Evolutionary conservation across 2,329 filamentous ascomycete species (phyloP), one percentile per base, ranked within the genome.

Genomic region (Penicillium italicum): DNA sequence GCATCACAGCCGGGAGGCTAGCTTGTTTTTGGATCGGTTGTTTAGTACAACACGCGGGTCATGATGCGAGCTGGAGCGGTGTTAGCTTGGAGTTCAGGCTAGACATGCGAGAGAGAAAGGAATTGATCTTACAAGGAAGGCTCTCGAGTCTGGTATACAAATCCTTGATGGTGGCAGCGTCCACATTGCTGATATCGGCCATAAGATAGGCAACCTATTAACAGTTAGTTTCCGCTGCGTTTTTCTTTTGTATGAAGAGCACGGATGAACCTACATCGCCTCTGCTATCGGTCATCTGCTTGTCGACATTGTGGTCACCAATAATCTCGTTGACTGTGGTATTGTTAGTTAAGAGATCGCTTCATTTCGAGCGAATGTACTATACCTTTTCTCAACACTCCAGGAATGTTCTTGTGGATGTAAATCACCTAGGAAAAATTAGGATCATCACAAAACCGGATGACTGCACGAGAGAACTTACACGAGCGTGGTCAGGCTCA

Each of bases 251-350:
- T 18, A n/a, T 22, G 5, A 16, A 4, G 5, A 22, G 24, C 4
- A 16, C 16, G 30, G 26, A 20, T 31, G 30, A 24, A 69, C 82
- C 62, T 76, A 90, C 87, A 72, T 97, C 93, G 65, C 91, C 93
- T 78, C 88, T 88, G 76, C 89, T 96, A 74, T 97, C 94, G 48
- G 90, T 94, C 80, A 95, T 97, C 77, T 99, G 94, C 82, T 97
- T 97, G 79, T 97, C 93, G 66, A 99, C 92, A 74, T 99, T 99
- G 80, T 99, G 92, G 69, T 95, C 87, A 41, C 89, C 90, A 45
- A 99, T 82, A 60, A 97, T 91, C 69, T 94, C 90, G 80, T 99
- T 99, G 63, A 99, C 94, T 87, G 60, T 45, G 30, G 6, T 54
- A 52, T 47, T 44, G 57, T 56, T 20, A 56, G 56, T 22, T 48